Conservation (phyloP, 2,329 filamentous ascomycete genomes). For the Pseudohalonectria lignicola region DNA sequence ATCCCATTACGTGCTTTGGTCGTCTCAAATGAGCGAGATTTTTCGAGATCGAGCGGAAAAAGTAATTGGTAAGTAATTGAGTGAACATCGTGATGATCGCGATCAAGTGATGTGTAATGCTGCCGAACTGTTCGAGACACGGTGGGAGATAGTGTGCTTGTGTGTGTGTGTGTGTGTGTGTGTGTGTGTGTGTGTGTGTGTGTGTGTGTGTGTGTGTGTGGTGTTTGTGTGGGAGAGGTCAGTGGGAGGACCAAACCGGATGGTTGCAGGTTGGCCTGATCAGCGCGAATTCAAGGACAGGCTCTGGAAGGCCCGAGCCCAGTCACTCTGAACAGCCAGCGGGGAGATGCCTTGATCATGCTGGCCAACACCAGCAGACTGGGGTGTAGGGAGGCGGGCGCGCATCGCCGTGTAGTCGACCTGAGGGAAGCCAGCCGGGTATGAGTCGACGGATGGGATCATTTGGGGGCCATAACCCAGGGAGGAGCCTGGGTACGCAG, state of each 20-base stretch:
- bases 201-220: too few species aligned
- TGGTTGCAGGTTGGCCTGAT: slow-evolving; percentile 6
- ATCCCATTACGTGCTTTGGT: too few species aligned
- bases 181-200: too few species aligned
- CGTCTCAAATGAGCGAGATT: too few species aligned
- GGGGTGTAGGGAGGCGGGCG: slow-evolving; percentile 32
- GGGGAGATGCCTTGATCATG: slow-evolving; percentile 27
- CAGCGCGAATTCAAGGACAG: slow-evolving; percentile 58
- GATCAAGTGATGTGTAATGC: not conserved
- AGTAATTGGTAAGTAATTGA: too few species aligned
- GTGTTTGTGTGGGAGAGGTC: not conserved
- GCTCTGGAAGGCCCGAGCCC: slow-evolving; percentile 56
- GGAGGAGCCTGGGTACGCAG: slow-evolving; percentile 28
- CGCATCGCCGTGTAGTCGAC: slow-evolving; percentile 36
- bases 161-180: too few species aligned
- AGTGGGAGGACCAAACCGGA: not conserved
- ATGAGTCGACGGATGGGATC: slow-evolving; percentile 29
- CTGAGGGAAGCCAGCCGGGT: slow-evolving; percentile 26
- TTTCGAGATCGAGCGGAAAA: too few species aligned
- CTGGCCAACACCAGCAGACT: slow-evolving; percentile 16
- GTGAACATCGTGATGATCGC: too few species aligned
- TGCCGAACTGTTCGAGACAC: not conserved
- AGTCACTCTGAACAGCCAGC: slow-evolving; percentile 41
- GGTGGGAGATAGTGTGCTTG: too few species aligned
- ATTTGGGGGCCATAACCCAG: slow-evolving; percentile 26